Base-by-base conservation (phyloP, 2,329 filamentous ascomycete species). In the Pseudogymnoascus sp. region DNA sequence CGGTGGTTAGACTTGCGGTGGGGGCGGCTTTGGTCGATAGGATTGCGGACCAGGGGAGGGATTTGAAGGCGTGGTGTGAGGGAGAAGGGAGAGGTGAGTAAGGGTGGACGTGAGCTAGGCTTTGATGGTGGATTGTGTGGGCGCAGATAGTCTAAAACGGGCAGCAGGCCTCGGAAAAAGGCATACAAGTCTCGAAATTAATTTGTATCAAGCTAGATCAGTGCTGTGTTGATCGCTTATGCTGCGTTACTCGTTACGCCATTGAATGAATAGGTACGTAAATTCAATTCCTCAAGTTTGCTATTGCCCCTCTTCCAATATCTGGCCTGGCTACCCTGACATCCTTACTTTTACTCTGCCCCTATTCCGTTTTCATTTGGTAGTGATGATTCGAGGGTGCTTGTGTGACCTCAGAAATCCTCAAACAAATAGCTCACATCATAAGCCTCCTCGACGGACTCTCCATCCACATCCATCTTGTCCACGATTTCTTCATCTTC, bases 41-140 rank as follows among this genome's bases (percentile, higher is more conserved):
- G 14, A 75, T 77, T 62, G 70, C 69, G 35, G 71, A 69, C 60
- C 78, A 75, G 72, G 72, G 69, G 64, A 68, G 69, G 30, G 76
- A 74, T 33, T 62, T 79, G 61, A 77, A 75, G 71, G 64, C 18
- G 11, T 60, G 38, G n/a, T 69, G 62, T 61, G 64, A 66, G 7
- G 66, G 66, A 33, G 57, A 59, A 18, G 43, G 38, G 15, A 35
- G 36, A 30, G 60, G 41, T 6, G 35, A 53, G 9, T 53, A 53
- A 53, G 28, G 9, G 25, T 7, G n/a, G 18, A 6, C 3, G 25
- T 3, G 8, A 9, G 14, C n/a, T 15, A 50, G 2, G 43, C 11
- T 18, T 18, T 30, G 7, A 50, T 15, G 22, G 14, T 30, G 14
- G 25, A 11, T 15, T 30, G 22, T 30, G 7, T 50, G 43, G 11